A percentile compares a stretch with the other conserved stretches of the same genome.
Evolutionary conservation across 2,329 filamentous ascomycete genomes (phyloP).

Genomic region (Aspergillus sp.): DNA sequence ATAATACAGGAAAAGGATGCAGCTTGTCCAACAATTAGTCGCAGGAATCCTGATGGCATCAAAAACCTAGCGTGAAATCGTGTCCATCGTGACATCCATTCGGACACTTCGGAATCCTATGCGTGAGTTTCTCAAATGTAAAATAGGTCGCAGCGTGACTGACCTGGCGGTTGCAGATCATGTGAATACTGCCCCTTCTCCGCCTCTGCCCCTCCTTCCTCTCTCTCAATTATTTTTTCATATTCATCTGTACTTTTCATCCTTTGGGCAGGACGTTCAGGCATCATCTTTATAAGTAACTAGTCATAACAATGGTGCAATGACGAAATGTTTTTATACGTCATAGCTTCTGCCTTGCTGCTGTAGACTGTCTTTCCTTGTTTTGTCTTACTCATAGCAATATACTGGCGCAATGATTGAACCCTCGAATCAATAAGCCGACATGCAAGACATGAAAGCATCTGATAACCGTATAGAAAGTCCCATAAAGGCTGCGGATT

Average conservation of each 20-base stretch:
- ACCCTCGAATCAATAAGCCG: no score
- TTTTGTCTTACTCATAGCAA: no score
- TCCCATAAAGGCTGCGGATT: no score
- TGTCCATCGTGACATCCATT: constrained; percentile 25
- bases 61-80: constrained; percentile 12
- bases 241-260: background rate
- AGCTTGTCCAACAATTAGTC: background rate
- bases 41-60: background rate
- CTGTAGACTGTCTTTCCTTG: no score
- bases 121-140: background rate
- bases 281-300: no score
- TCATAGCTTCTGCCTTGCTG: no score
- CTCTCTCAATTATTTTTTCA: background rate
- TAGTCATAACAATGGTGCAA: no score
- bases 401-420: no score
- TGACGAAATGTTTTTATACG: no score
- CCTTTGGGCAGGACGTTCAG: background rate
- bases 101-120: constrained; percentile 24
- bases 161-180: constrained; percentile 9
- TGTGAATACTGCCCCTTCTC: constrained; percentile 9
- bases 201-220: background rate
- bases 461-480: no score
- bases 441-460: no score
- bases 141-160: background rate
- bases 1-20: background rate